phyloP scores from a whole-genome alignment of 75 land plant genomes.

The Picea sitchensis region DNA sequence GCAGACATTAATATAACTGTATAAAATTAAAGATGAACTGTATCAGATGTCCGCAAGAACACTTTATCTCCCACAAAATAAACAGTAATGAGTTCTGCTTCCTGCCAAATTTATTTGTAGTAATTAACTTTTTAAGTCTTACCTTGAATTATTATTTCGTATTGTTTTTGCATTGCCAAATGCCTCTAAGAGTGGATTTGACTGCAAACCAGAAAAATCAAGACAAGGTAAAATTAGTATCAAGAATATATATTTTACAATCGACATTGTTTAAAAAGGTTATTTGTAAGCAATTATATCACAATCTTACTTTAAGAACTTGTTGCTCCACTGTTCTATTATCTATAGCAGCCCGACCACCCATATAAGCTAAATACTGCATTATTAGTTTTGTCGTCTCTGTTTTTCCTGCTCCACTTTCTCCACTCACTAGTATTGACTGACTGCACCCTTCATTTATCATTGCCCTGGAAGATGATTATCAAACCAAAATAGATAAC shows the following conservation, averaged over 20 bases:
- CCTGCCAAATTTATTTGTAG: no score
- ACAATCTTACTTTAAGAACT: conserved; percentile 81
- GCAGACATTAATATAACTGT: no score
- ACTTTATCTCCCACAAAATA: no score
- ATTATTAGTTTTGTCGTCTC: conserved; percentile 98
- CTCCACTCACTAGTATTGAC: conserved; percentile 97
- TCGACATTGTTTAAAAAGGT: not conserved
- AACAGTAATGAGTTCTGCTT: no score
- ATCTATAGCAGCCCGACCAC: conserved; percentile 91
- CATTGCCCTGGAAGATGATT: conserved; percentile 70
- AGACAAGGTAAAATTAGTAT: not conserved
- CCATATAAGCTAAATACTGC: conserved; percentile 98
- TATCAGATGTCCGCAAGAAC: no score
- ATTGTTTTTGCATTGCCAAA: conserved; percentile 98
- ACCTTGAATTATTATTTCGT: conserved; percentile 98
- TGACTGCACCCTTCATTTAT: conserved; percentile 75
- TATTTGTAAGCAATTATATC: not conserved
- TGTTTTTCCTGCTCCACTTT: conserved; percentile 99
- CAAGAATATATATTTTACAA: not conserved
- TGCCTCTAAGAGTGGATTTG: conserved; percentile 96
- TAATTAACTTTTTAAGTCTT: not conserved
- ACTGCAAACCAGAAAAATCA: conserved; percentile 48
- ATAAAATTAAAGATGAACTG: no score
- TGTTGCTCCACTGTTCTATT: conserved; percentile 95
- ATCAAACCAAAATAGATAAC: not conserved